phyloP scores from a whole-genome alignment of 768 basidiomycete species.

The Russula griseocarnosa region DNA sequence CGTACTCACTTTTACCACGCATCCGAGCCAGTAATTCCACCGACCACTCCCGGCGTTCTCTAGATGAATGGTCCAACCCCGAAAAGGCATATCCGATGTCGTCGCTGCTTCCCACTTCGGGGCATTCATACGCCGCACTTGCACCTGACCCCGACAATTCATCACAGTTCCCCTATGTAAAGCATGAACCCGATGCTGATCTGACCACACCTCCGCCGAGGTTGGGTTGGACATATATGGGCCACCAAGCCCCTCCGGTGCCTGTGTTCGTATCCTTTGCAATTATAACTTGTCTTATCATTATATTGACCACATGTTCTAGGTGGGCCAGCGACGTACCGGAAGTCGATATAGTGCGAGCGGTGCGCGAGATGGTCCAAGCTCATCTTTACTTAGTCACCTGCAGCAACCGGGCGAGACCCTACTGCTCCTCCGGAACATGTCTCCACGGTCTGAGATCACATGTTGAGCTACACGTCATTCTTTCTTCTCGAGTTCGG shows the following conservation, averaged over 20 bases:
- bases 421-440: neutral
- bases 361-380: neutral
- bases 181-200: constrained; percentile 17
- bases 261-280: constrained; percentile 6
- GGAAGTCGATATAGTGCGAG: neutral
- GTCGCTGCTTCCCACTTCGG: neutral
- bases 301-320: neutral
- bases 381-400: constrained; percentile 13
- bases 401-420: neutral
- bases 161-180: constrained; percentile 1
- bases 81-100: neutral
- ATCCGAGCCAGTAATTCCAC: neutral
- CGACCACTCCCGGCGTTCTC: neutral
- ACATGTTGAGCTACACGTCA: neutral
- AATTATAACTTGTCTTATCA: neutral
- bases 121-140: neutral
- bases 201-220: constrained; percentile 2
- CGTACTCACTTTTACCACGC: neutral
- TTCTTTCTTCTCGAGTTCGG: neutral
- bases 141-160: neutral
- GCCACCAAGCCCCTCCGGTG: neutral
- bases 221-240: constrained; percentile 12
- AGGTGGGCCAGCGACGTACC: constrained; percentile 10
- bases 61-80: constrained; percentile 1
- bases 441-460: neutral